A percentile compares a stretch with the other conserved stretches of the same genome.
phyloP scores from a whole-genome alignment of 1,284 basidiomycete species.

The Fomitopsis palustris region DNA sequence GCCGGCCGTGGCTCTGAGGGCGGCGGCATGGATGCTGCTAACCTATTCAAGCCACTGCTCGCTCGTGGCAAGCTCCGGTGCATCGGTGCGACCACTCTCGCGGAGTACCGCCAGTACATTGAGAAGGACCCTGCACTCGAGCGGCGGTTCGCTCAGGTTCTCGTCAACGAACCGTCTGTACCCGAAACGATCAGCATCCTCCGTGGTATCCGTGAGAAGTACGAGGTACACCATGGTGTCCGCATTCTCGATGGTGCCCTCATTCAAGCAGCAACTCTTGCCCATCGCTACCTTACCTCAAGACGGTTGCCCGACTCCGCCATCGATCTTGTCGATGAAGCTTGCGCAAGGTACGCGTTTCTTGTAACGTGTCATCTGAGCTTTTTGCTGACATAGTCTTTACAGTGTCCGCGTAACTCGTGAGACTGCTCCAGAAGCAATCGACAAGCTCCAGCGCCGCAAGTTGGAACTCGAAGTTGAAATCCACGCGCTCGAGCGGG shows the following conservation, averaged over 20 bases:
- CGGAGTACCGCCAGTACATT: conserved; percentile 94
- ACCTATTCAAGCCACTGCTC: conserved; percentile 87
- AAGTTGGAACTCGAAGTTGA: conserved; percentile 95
- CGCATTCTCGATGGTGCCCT: conserved; percentile 89
- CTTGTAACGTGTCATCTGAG: background rate
- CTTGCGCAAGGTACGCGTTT: conserved; percentile 70
- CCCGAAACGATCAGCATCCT: conserved; percentile 92
- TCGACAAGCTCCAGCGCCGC: conserved; percentile 91
- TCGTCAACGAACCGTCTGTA: conserved; percentile 91
- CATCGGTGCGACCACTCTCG: conserved; percentile 93
- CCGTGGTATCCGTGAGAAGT: conserved; percentile 85
- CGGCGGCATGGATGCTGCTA: conserved; percentile 83
- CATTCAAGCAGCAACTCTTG: conserved; percentile 88
- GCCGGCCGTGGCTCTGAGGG: conserved; percentile 74
- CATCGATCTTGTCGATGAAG: conserved; percentile 93
- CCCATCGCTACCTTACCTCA: conserved; percentile 91
- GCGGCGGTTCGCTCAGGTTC: conserved; percentile 91
- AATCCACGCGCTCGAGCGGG: conserved; percentile 91
- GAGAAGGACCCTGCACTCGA: conserved; percentile 95
- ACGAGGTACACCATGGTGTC: conserved; percentile 86
- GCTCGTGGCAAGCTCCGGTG: conserved; percentile 88
- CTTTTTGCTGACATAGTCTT: conserved; percentile 8
- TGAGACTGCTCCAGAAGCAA: conserved; percentile 92
- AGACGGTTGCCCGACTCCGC: conserved; percentile 86
- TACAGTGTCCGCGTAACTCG: conserved; percentile 84